Conservation (phyloP, 768 basidiomycete species). For the Agrocybe chaxingu region DNA sequence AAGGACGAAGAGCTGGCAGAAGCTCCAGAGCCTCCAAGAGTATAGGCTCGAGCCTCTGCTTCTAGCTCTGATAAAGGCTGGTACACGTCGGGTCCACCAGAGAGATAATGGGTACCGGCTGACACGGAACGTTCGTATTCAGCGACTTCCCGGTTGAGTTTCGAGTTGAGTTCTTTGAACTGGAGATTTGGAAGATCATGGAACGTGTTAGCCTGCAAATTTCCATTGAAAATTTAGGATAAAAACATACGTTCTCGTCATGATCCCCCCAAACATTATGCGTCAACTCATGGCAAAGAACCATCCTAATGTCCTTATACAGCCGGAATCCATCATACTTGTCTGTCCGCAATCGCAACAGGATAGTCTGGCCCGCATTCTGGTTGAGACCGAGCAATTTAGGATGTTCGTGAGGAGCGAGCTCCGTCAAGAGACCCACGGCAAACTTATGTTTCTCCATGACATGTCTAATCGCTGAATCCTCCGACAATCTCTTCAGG, state of each 20-base stretch:
- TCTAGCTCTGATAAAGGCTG: constrained; percentile 55
- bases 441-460: constrained; percentile 70
- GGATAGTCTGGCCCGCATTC: constrained; percentile 59
- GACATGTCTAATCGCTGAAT: constrained; percentile 66
- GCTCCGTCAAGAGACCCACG: constrained; percentile 69
- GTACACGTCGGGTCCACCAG: constrained; percentile 38
- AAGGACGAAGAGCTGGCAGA: constrained; percentile 8
- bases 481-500: constrained; percentile 58
- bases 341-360: constrained; percentile 67
- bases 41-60: constrained; percentile 46
- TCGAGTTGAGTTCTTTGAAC: constrained; percentile 78
- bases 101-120: constrained; percentile 54
- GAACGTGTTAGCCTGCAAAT: not conserved
- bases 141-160: constrained; percentile 67
- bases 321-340: constrained; percentile 68
- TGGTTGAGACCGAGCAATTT: constrained; percentile 67
- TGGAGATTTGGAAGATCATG: constrained; percentile 17
- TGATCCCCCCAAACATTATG: constrained; percentile 77
- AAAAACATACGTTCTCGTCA: constrained; percentile 61
- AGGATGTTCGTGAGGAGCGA: constrained; percentile 76
- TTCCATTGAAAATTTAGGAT: not conserved
- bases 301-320: constrained; percentile 61
- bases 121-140: constrained; percentile 57
- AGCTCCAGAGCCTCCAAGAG: constrained; percentile 47
- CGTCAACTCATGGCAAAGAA: constrained; percentile 74